Base-by-base conservation (phyloP, 139 green algal genomes). In the Choricystis sp. region DNA sequence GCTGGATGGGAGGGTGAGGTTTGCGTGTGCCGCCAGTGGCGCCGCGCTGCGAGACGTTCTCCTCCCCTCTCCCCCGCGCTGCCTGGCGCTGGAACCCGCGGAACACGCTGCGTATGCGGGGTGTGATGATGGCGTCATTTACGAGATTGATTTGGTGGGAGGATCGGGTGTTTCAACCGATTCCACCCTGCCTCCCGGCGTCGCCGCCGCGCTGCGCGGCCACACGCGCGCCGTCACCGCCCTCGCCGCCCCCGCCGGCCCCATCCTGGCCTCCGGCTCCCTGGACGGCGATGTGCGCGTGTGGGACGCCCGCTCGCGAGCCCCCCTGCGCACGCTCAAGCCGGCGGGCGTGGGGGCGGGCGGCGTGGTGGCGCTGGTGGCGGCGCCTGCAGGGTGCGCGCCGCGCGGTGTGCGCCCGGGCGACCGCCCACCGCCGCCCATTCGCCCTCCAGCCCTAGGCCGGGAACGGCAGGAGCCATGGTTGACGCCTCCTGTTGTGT, bases 31-130 rank as follows among this genome's bases (percentile, higher is more conserved):
- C 22, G 71, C 23, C 49, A 27, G 77, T 27, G 85, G 82, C 0
- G 9, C 16, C 2, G 68, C 87, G 69, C 75, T 95, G 29, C 70
- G 67, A 14, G 75, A 49, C 9, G 62, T 87, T 2, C 40, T 66
- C 3, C 74, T 95, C 24, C 86, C 86, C 19, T 67, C 70, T 3
- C 65, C 82, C 20, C 49, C 90, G 9, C 28, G 70, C 5, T 71
- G 55, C 58, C 57, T 86, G 9, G 64, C 68, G 2, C 31, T 94
- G 29, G 84, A 94, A 31, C 67, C 74, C 0, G 79, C 77, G 14
- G 85, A 96, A 72, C 78, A 88, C 26, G 59, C 73, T 1, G n/a
- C 94, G 40, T 94, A 86, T 56, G 81, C 76, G 9, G 91, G 86
- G 4, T 73, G 80, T 26, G 64, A 29, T 3, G 81, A 90, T n/a